Evolutionary conservation across 192 early-diverging fungal genomes (phyloP).

Genomic region (Cladochytrium replicatum): DNA sequence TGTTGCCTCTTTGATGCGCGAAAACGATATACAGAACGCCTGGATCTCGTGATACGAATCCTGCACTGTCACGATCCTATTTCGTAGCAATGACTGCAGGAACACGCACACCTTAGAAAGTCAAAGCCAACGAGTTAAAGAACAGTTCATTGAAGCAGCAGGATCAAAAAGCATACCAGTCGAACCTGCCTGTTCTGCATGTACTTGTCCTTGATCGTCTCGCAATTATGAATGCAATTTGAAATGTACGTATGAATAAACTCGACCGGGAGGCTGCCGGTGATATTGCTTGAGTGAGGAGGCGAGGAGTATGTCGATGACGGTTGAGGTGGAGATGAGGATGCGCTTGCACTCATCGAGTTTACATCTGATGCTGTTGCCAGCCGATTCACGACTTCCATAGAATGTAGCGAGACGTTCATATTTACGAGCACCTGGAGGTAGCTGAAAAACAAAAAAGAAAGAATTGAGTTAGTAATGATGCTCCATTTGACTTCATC

Average conservation of each 20-base stretch:
- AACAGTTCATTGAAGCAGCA: neutral
- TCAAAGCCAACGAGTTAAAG: neutral
- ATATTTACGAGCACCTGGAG: slow-evolving; percentile 11
- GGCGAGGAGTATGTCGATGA: no score
- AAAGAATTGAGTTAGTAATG: neutral
- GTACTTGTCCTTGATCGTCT: slow-evolving; percentile 8
- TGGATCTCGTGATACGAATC: slow-evolving; percentile 27
- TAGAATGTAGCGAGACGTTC: slow-evolving; percentile 16
- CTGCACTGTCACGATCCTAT: slow-evolving; percentile 4
- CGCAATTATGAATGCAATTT: slow-evolving; percentile 16
- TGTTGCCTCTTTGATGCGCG: slow-evolving; percentile 26
- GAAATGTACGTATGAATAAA: slow-evolving; percentile 18
- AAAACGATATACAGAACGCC: slow-evolving; percentile 30
- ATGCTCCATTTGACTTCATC: neutral
- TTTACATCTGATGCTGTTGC: neutral
- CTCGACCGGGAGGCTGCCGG: slow-evolving; percentile 13
- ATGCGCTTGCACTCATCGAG: no score
- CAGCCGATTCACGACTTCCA: slow-evolving; percentile 29
- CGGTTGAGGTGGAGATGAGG: no score
- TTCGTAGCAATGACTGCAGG: slow-evolving; percentile 19
- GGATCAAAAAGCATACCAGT: slow-evolving; percentile 3
- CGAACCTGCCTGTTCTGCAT: slow-evolving; percentile 26
- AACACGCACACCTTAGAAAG: slow-evolving; percentile 35
- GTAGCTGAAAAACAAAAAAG: neutral
- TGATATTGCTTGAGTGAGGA: no score